Evolutionary conservation across 805 yeast species (phyloP), one percentile per base, ranked within the genome.

Genomic region (Komagataella phaffii): DNA sequence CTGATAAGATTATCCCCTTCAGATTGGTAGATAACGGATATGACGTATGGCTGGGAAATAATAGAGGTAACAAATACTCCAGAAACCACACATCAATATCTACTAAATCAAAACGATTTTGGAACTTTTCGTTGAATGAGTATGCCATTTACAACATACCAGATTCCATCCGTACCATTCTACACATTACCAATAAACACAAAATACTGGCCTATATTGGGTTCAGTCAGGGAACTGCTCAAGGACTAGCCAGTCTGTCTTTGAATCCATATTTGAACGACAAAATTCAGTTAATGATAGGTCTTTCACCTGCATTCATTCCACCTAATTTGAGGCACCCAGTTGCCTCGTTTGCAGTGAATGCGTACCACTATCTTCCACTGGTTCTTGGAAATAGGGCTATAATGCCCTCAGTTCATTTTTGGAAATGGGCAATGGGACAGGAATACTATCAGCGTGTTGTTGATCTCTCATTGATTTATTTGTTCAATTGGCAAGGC

Each of bases 211-310:
- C 80, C 1, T 91, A 89, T 61, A 75, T 91, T 58, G 99, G 98
- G 1, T 93, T 93, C 63, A 81, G 91, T 36, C 99, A 91, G 64
- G 99, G 99, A 12, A 83, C 96, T 2, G 95, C 98, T 2, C 98
- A 93, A 65, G 87, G 88, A 47, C 85, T 91, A 65, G 96, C 96
- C 1, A 76, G 95, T 12, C 71, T 90, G 43, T 79, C 95, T 0
- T 62, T 83, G 24, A 80, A 84, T 61, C 79, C 86, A n/a, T 74
- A 75, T 10, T 71, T 91, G 53, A 87, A 87, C 63, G 60, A 67
- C 8, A 75, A 77, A 56, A 72, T 78, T 49, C 72, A 72, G 36
- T 66, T 67, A 54, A 65, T 78, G 46, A 68, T 78, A 47, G 77
- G 80, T 46, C 75, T 78, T 17, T 86, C 96, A 1, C 98, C 98